A percentile compares a stretch with the other conserved stretches of the same genome.
Evolutionary conservation across 495 filamentous ascomycete species (phyloP).

Genomic region (Penicillium canescens): DNA sequence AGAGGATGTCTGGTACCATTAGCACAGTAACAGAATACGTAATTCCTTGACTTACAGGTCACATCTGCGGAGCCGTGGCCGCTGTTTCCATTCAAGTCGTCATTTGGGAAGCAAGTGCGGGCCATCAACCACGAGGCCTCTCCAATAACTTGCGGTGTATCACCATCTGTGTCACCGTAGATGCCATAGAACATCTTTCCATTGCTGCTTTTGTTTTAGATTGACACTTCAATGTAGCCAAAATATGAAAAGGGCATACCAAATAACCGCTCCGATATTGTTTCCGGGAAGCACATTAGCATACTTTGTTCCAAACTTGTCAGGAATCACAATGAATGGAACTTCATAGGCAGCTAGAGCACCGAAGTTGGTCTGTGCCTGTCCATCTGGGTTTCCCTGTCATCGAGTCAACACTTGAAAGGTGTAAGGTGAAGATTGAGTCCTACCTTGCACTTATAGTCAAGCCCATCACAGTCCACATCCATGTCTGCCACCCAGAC

Average conservation of each 20-base stretch:
- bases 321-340: conserved; percentile 39
- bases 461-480: conserved; percentile 40
- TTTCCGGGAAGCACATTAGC: conserved; percentile 28
- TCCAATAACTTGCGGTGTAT: conserved; percentile 35
- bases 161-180: conserved; percentile 37
- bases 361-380: conserved; percentile 33
- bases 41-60: conserved; percentile 27
- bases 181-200: conserved; percentile 45
- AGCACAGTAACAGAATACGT: not conserved
- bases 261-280: conserved; percentile 40
- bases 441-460: conserved; percentile 31
- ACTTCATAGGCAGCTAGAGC: conserved; percentile 41
- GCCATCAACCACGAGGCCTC: conserved; percentile 44
- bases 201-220: conserved; percentile 11
- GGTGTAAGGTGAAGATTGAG: not conserved
- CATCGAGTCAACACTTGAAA: not conserved
- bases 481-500: conserved; percentile 42
- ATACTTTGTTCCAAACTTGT: conserved; percentile 29
- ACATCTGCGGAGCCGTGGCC: conserved; percentile 34
- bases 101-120: conserved; percentile 38
- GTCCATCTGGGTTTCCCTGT: conserved; percentile 38
- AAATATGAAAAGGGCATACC: conserved; percentile 16
- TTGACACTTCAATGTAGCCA: not conserved
- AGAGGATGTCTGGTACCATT: conserved; percentile 30
- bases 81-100: conserved; percentile 31